Conservation (phyloP, 768 basidiomycete genomes). For the Phylloporus scabripes region DNA sequence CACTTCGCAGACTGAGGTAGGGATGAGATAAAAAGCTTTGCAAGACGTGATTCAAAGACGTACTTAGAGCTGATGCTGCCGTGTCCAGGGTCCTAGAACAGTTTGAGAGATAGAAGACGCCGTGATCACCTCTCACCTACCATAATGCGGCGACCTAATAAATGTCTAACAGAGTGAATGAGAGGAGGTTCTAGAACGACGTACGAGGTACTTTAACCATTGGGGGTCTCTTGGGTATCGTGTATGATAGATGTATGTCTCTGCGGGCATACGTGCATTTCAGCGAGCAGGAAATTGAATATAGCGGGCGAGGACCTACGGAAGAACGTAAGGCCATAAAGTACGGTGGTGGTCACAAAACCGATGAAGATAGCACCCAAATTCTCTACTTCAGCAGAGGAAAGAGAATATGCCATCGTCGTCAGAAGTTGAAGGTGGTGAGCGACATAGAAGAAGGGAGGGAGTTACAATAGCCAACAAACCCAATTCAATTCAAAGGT, state of each 20-base stretch:
- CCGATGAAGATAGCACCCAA: constrained; percentile 24
- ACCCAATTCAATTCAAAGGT: background rate
- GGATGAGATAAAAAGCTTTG: constrained; percentile 5
- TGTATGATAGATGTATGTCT: constrained; percentile 28
- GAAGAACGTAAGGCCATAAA: constrained; percentile 33
- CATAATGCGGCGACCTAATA: constrained; percentile 18
- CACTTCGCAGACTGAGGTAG: constrained; percentile 23
- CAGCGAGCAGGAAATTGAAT: background rate
- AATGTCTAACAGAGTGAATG: background rate
- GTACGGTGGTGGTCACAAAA: constrained; percentile 21
- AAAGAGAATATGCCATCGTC: constrained; percentile 18
- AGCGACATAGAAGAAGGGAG: background rate
- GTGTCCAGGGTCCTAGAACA: constrained; percentile 21
- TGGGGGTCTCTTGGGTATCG: constrained; percentile 19
- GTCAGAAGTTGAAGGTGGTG: background rate
- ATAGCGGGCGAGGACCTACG: constrained; percentile 13
- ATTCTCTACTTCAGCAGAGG: constrained; percentile 23
- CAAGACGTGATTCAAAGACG: background rate
- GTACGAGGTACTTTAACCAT: constrained; percentile 20
- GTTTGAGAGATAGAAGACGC: background rate
- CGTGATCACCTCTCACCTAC: constrained; percentile 7
- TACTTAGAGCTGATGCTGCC: constrained; percentile 22
- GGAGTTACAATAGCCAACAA: background rate
- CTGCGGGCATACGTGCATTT: constrained; percentile 3
- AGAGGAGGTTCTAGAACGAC: background rate